Evolutionary conservation across 371 early-diverging fungal species (phyloP).

Genomic region (Mortierella sp.): DNA sequence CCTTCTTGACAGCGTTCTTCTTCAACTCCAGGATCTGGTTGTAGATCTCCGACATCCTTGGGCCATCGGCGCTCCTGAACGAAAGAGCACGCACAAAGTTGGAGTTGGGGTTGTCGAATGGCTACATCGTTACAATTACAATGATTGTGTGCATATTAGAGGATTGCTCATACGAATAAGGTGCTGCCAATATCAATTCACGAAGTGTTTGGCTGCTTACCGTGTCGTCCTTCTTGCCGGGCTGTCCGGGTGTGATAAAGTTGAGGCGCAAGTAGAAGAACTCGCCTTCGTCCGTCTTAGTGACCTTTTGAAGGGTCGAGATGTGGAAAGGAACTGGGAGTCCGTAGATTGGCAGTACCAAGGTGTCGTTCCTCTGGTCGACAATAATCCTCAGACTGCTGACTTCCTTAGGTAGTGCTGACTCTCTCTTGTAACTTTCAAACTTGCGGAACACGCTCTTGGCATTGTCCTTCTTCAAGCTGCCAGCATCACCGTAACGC

Average conservation of each 20-base stretch:
- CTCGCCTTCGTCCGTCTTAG: constrained; percentile 97
- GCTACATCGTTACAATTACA: constrained; percentile 55
- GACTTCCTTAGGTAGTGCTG: constrained; percentile 84
- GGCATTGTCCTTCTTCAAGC: constrained; percentile 72
- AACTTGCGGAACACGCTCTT: constrained; percentile 86
- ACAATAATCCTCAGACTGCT: constrained; percentile 86
- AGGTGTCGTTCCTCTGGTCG: constrained; percentile 89
- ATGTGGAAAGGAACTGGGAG: constrained; percentile 99
- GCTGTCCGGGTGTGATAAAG: constrained; percentile 96
- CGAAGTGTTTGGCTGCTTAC: constrained; percentile 44
- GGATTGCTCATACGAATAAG: neutral
- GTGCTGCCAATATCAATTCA: neutral
- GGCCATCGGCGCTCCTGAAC: constrained; percentile 89
- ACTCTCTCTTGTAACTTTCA: constrained; percentile 95
- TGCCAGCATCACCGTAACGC: constrained; percentile 79
- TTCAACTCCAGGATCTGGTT: constrained; percentile 90
- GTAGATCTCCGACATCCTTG: constrained; percentile 88
- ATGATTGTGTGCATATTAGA: constrained; percentile 6
- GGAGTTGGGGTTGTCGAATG: constrained; percentile 91
- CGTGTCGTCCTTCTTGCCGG: constrained; percentile 90
- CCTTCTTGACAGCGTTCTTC: constrained; percentile 88
- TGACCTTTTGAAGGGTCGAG: constrained; percentile 95
- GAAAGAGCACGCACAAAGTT: constrained; percentile 94
- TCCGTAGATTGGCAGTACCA: constrained; percentile 98
- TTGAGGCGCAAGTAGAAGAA: constrained; percentile 96